Evolutionary conservation across 345 rosid genomes (phyloP), one percentile per base, ranked within the genome.

Genomic region (Cochlearia excelsa): DNA sequence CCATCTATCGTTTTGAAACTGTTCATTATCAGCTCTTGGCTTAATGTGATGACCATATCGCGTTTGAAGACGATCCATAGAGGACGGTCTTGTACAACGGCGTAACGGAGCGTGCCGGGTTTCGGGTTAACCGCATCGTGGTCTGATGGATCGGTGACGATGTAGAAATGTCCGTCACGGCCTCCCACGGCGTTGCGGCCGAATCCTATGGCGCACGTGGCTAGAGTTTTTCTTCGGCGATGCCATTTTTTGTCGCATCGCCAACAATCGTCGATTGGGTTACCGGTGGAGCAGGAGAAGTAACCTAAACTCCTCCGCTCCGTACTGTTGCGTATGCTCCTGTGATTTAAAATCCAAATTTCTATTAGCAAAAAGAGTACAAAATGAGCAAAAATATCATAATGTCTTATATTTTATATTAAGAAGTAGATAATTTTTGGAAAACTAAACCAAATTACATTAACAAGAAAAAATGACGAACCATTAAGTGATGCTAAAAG

Each of bases 201-300:
- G 1, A 86, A 86, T 28, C 95, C 95, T 0, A 86, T 84, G 16
- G 69, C 85, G 7, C 95, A 86, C 45, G 67, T 40, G 0, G 95
- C 86, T 0, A 86, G 76, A 38, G 39, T 78, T 61, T 78, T 82
- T 26, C 90, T 66, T 30, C 42, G 79, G 16, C 51, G 60, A 33
- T 79, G 60, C 95, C 95, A 86, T 6, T 35, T 61, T 27, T 31
- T 59, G 57, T 86, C 88, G 53, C 90, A 84, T 23, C 90, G 76
- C 95, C 95, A 86, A 63, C 95, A 84, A 52, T 86, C 90, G 37
- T 86, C 95, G 6, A 86, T 80, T 6, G 95, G 87, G 56, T 86
- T 86, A 51, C 90, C 94, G 0, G 83, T 77, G 23, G 66, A 71
- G 44, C 81, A 79, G 0, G 81, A 77, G 63, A 82, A 73, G 63